Evolutionary conservation across 129 eudicot genomes (phyloP).

Genomic region (Saussurea involucrata): DNA sequence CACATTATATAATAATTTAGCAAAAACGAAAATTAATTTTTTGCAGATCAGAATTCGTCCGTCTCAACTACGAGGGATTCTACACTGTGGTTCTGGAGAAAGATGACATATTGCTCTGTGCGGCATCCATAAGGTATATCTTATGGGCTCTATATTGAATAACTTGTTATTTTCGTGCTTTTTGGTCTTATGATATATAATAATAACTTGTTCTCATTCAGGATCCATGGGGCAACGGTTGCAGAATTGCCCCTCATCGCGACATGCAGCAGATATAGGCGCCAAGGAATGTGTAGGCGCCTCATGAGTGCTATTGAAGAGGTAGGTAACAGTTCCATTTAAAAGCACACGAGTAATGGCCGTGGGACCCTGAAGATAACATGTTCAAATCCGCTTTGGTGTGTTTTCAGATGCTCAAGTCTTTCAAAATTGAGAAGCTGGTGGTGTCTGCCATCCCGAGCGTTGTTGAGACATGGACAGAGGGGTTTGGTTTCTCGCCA

Average conservation of each 20-base stretch:
- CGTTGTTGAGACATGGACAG: slow-evolving; percentile 85
- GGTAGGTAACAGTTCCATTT: slow-evolving; percentile 67
- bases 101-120: slow-evolving; percentile 68
- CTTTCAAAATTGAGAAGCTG: slow-evolving; percentile 77
- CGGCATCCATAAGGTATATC: slow-evolving; percentile 81
- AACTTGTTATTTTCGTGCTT: neutral
- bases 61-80: slow-evolving; percentile 80
- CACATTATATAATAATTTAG: neutral
- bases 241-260: slow-evolving; percentile 97
- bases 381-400: no score
- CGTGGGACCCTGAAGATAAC: no score
- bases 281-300: slow-evolving; percentile 96
- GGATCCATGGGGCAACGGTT: slow-evolving; percentile 88
- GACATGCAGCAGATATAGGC: slow-evolving; percentile 85
- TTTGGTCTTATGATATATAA: no score
- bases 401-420: no score
- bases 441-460: slow-evolving; percentile 81
- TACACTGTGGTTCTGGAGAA: slow-evolving; percentile 83
- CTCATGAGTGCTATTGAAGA: slow-evolving; percentile 72
- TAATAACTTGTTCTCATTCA: slow-evolving; percentile 17
- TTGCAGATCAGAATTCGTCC: slow-evolving; percentile 77
- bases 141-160: neutral
- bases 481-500: slow-evolving; percentile 75
- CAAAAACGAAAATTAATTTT: neutral
- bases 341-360: neutral